Conservation (phyloP, 2,329 filamentous ascomycete species). For the Periconia sp. region DNA sequence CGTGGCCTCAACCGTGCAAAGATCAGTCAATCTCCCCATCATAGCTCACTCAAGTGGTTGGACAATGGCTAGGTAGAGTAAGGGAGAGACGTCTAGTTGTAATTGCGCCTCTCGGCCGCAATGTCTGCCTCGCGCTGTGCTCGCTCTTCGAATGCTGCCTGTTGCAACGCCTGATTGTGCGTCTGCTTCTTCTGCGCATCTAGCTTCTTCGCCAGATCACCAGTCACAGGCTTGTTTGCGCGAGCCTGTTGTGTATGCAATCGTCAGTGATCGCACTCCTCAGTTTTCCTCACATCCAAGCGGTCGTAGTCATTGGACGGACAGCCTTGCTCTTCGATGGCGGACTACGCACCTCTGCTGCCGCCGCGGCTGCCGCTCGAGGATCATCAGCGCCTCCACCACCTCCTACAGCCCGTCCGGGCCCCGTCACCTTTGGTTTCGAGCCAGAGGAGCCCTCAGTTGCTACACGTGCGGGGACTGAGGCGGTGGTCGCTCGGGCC, state of each 20-base stretch:
- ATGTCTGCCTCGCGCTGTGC: conserved; percentile 72
- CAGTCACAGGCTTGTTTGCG: conserved; percentile 61
- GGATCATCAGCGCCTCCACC: conserved; percentile 60
- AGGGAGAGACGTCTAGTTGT: conserved; percentile 53
- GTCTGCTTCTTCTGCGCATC: conserved; percentile 79
- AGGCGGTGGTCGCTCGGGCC: conserved; percentile 52
- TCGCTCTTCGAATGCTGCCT: conserved; percentile 70
- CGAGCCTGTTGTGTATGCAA: conserved; percentile 62
- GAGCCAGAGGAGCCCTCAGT: conserved; percentile 17
- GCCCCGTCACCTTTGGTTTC: conserved; percentile 46
- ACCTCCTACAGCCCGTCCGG: conserved; percentile 69
- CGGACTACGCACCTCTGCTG: conserved; percentile 74
- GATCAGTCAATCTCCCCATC: no score
- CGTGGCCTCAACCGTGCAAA: no score
- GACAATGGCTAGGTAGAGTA: not conserved
- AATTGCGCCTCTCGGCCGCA: conserved; percentile 61
- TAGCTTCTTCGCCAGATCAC: conserved; percentile 67
- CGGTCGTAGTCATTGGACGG: conserved; percentile 23
- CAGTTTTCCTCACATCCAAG: conserved; percentile 19
- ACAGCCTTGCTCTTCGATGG: conserved; percentile 10
- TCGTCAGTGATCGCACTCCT: conserved; percentile 15
- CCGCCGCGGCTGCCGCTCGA: conserved; percentile 74
- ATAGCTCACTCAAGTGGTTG: not conserved
- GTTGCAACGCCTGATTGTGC: conserved; percentile 68
- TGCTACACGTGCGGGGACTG: conserved; percentile 37